These are phyloP conservation scores for Cyanidiococcus yangmingshanensis DNA, from an alignment of 23 red algal genomes.

Conservation along the genomic window DNA sequence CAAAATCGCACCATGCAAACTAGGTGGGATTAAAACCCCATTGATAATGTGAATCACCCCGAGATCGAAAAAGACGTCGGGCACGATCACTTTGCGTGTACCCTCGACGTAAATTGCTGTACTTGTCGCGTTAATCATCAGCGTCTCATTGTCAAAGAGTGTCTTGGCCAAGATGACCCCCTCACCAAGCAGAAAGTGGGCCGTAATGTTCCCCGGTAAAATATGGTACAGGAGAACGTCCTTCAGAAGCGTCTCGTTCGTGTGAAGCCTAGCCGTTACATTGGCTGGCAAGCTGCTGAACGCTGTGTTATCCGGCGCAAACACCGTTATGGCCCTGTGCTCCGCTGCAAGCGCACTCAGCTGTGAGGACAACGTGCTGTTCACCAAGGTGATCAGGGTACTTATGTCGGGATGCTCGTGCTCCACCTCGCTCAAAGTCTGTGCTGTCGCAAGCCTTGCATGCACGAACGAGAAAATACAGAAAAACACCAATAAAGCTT, in stretches of 20 bases:
- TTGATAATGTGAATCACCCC: conserved; percentile 15
- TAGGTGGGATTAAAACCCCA: background rate
- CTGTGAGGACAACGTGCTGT: background rate
- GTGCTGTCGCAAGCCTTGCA: background rate
- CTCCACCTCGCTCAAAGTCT: conserved; percentile 2
- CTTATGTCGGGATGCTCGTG: conserved; percentile 11
- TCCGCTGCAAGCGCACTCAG: background rate
- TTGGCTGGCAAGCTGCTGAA: background rate
- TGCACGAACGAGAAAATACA: background rate
- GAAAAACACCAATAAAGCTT: background rate
- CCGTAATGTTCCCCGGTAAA: conserved; percentile 1
- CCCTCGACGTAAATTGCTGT: conserved; percentile 8
- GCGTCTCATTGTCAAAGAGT: background rate
- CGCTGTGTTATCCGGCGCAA: conserved; percentile 5
- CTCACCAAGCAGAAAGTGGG: conserved; percentile 5
- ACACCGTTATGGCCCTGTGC: background rate
- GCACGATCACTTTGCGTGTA: background rate
- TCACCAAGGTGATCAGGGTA: background rate
- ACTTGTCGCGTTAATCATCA: conserved; percentile 1
- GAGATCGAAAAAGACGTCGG: conserved; percentile 16
- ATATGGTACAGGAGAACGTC: conserved; percentile 14
- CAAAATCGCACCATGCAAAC: background rate
- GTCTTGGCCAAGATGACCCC: background rate
- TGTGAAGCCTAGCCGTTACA: background rate
- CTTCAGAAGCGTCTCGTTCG: conserved; percentile 15